phyloP scores from a whole-genome alignment of 495 filamentous ascomycete genomes.

The Penicillium flavigenum region DNA sequence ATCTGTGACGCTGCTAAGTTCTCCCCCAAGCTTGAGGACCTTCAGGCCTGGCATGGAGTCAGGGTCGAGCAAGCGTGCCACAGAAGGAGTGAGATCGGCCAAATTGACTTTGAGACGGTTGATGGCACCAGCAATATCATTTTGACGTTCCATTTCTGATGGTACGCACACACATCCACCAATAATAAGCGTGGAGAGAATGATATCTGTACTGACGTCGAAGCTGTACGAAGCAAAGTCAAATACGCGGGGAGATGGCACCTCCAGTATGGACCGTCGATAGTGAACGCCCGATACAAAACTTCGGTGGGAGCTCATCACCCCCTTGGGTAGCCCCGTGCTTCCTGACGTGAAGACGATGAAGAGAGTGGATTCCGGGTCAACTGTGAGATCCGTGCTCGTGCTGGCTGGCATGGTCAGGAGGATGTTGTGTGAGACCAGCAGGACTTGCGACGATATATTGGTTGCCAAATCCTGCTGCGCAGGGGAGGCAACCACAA shows the following conservation, averaged over 20 bases:
- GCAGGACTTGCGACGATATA: too few relatives aligned
- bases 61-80: conserved; percentile 38
- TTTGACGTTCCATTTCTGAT: conserved; percentile 35
- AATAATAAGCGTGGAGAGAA: conserved; percentile 40
- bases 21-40: conserved; percentile 40
- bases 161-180: conserved; percentile 49
- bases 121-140: conserved; percentile 37
- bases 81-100: conserved; percentile 42
- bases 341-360: conserved; percentile 41
- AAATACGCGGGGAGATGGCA: conserved; percentile 28
- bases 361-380: conserved; percentile 12
- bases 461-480: too few relatives aligned
- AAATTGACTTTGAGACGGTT: conserved; percentile 36
- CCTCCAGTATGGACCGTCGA: too few relatives aligned
- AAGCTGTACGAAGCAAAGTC: conserved; percentile 48
- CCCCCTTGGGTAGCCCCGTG: conserved; percentile 42
- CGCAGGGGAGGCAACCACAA: conserved; percentile 26
- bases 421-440: too few relatives aligned
- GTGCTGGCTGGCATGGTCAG: too few relatives aligned
- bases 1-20: conserved; percentile 42
- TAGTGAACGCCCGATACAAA: too few relatives aligned
- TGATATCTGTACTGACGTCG: conserved; percentile 42
- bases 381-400: too few relatives aligned
- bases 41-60: conserved; percentile 33
- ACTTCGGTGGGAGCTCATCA: conserved; percentile 16